Evolutionary conservation across 495 filamentous ascomycete genomes (phyloP).

Genomic region (Lichina pygmaea): DNA sequence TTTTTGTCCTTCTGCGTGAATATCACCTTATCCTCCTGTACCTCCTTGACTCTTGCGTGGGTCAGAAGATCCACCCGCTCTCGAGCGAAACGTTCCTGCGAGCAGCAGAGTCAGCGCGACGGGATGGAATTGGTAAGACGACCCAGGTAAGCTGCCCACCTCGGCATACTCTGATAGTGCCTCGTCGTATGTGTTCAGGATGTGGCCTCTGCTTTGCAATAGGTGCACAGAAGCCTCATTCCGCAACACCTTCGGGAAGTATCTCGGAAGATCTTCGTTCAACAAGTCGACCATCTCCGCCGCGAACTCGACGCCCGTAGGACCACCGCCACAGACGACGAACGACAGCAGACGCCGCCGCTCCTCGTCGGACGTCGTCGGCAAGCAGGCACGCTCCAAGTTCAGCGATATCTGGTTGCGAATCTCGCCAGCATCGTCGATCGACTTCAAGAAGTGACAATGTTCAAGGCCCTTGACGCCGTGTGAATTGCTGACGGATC

Average conservation of each 20-base stretch:
- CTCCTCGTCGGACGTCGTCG: conserved; percentile 76
- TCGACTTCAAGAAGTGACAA: conserved; percentile 83
- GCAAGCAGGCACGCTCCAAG: conserved; percentile 76
- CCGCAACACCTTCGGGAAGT: conserved; percentile 69
- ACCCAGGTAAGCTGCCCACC: conserved; percentile 10
- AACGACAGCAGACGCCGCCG: conserved; percentile 72
- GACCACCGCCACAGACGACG: conserved; percentile 81
- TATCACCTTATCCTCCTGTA: conserved; percentile 54
- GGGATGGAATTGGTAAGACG: neutral
- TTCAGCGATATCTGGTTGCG: conserved; percentile 79
- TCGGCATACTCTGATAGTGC: conserved; percentile 81
- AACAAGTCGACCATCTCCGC: conserved; percentile 88
- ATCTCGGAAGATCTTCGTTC: conserved; percentile 69
- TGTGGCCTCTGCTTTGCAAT: conserved; percentile 80
- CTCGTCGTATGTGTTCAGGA: conserved; percentile 96
- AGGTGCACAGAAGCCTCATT: conserved; percentile 96
- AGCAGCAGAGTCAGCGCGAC: neutral
- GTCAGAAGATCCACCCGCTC: conserved; percentile 78
- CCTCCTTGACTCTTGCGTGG: conserved; percentile 77
- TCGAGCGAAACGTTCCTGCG: conserved; percentile 45
- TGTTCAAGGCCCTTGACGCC: conserved; percentile 88
- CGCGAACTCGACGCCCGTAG: conserved; percentile 93
- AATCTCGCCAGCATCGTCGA: conserved; percentile 71
- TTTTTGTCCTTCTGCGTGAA: conserved; percentile 58
- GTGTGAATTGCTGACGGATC: conserved; percentile 79